phyloP scores from a whole-genome alignment of 2,329 filamentous ascomycete species.

The Microdochium paspali region DNA sequence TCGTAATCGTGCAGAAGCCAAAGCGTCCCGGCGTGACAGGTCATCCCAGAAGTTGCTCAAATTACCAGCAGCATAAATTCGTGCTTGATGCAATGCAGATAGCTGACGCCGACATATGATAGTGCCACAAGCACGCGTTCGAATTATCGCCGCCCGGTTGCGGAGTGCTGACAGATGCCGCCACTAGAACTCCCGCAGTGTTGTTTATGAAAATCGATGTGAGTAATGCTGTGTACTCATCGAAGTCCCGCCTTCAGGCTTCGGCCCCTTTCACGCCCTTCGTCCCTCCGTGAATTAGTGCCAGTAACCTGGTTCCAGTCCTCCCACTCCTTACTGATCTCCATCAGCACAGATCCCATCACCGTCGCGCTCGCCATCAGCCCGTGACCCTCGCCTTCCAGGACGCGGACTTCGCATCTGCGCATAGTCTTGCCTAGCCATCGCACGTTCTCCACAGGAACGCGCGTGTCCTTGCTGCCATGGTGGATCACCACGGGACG shows the following conservation, averaged over 20 bases:
- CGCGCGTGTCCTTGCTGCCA: slow-evolving; percentile 79
- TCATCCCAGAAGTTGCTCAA: too few species aligned
- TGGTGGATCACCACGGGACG: slow-evolving; percentile 89
- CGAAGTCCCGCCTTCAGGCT: background rate
- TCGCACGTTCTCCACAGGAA: slow-evolving; percentile 88
- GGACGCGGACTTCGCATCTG: slow-evolving; percentile 79
- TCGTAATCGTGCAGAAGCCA: too few species aligned
- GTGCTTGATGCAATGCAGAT: too few species aligned
- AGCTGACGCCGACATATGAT: too few species aligned
- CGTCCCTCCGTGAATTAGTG: slow-evolving; percentile 11
- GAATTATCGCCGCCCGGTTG: too few species aligned
- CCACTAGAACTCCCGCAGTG: too few species aligned
- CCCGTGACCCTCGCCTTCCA: slow-evolving; percentile 88
- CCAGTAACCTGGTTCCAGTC: slow-evolving; percentile 64
- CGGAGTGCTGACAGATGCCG: too few species aligned
- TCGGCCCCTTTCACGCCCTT: background rate
- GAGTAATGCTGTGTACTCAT: background rate
- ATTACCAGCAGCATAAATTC: too few species aligned
- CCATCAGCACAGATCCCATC: slow-evolving; percentile 90
- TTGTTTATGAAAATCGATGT: too few species aligned
- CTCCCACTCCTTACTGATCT: slow-evolving; percentile 91
- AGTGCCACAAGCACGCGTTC: too few species aligned
- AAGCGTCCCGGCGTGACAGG: too few species aligned
- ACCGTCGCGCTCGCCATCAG: slow-evolving; percentile 90
- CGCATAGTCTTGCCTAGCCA: slow-evolving; percentile 95